phyloP scores from a whole-genome alignment of 176 grass and related monocot species.

The Oryza meridionalis region DNA sequence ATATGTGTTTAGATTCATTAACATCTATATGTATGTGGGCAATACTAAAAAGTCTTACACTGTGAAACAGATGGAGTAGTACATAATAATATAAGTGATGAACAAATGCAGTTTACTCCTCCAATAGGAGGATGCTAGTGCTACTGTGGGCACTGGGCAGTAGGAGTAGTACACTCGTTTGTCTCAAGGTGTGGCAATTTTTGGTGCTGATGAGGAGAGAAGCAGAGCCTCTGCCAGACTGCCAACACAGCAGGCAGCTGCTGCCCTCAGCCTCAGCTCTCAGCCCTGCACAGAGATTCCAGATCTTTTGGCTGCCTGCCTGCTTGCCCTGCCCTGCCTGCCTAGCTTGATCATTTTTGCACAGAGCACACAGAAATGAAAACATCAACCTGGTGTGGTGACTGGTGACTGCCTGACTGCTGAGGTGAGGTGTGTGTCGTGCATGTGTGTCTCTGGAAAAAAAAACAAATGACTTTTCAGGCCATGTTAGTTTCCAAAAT shows the following conservation, averaged over 20 bases:
- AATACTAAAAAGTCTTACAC: no score
- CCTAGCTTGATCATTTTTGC: slow-evolving; percentile 57
- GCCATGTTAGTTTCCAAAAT: no score
- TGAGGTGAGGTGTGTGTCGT: neutral
- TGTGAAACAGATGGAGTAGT: no score
- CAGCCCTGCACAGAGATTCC: slow-evolving; percentile 49
- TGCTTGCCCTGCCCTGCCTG: slow-evolving; percentile 38
- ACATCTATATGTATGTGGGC: no score
- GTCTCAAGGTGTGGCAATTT: slow-evolving; percentile 28
- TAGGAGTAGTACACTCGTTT: neutral
- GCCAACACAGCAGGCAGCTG: slow-evolving; percentile 36
- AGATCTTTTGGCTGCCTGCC: slow-evolving; percentile 49
- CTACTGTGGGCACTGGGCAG: neutral
- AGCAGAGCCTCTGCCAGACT: neutral
- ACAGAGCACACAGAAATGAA: slow-evolving; percentile 13
- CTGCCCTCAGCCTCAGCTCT: slow-evolving; percentile 8
- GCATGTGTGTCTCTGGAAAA: neutral
- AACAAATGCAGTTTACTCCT: neutral
- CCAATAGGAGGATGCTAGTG: neutral
- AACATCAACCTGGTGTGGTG: neutral
- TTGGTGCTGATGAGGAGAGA: slow-evolving; percentile 11
- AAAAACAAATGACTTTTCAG: neutral
- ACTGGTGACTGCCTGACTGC: neutral
- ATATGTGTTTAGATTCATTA: no score
- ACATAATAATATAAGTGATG: no score